These are phyloP conservation scores for Aspergillus sp. DNA, from an alignment of 2,329 filamentous ascomycete genomes.

Conservation along the genomic window DNA sequence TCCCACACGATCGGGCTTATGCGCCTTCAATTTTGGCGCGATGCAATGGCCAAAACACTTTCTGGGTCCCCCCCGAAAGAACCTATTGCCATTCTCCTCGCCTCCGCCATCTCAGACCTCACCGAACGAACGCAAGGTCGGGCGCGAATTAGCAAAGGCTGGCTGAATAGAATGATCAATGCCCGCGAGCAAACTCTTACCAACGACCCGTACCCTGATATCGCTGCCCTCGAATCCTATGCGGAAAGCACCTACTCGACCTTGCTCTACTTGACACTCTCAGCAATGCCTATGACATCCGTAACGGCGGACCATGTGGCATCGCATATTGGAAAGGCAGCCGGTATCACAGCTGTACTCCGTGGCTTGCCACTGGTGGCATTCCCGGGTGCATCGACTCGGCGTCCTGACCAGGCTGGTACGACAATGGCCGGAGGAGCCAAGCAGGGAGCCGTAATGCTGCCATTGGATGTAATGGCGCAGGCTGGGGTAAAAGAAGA, in stretches of 20 bases:
- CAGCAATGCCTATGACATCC: conserved; percentile 74
- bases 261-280: conserved; percentile 83
- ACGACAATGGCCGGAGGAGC: conserved; percentile 40
- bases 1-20: conserved; percentile 83
- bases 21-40: conserved; percentile 94
- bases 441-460: conserved; percentile 67
- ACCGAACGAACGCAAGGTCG: conserved; percentile 49
- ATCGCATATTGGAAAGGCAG: conserved; percentile 92
- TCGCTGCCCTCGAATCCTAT: conserved; percentile 79
- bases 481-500: conserved; percentile 80
- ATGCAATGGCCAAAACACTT: conserved; percentile 77
- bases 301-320: conserved; percentile 89
- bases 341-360: conserved; percentile 83
- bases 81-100: conserved; percentile 82
- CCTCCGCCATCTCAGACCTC: conserved; percentile 67
- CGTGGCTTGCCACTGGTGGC: conserved; percentile 86
- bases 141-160: conserved; percentile 65
- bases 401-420: conserved; percentile 54
- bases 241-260: conserved; percentile 95
- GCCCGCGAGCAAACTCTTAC: conserved; percentile 80
- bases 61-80: conserved; percentile 80
- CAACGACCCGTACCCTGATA: conserved; percentile 75
- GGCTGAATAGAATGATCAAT: conserved; percentile 75
- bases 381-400: conserved; percentile 61
- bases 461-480: conserved; percentile 89